These are phyloP conservation scores for Rhizopogon sp. DNA, from an alignment of 768 basidiomycete species.

Conservation along the genomic window DNA sequence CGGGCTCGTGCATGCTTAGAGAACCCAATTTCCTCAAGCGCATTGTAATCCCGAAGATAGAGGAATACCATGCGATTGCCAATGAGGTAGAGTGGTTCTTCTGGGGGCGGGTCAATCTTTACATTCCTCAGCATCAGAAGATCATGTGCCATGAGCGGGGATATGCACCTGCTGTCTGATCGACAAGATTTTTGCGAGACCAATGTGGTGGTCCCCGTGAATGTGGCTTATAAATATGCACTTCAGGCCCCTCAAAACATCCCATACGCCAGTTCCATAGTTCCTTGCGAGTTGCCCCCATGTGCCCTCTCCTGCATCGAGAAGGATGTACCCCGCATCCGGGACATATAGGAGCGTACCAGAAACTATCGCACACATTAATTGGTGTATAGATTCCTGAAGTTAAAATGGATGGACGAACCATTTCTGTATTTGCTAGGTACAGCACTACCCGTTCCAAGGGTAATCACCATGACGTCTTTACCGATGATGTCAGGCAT, in stretches of 20 bases:
- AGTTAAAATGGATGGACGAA: constrained; percentile 25
- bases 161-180: constrained; percentile 59
- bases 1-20: constrained; percentile 41
- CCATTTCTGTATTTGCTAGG: constrained; percentile 88
- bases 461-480: constrained; percentile 63
- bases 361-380: constrained; percentile 43
- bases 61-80: constrained; percentile 48
- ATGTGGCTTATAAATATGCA: constrained; percentile 87
- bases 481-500: constrained; percentile 38
- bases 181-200: constrained; percentile 67
- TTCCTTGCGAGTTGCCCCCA: constrained; percentile 82
- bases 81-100: constrained; percentile 68
- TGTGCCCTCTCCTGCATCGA: constrained; percentile 91
- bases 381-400: not conserved
- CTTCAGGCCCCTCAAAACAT: constrained; percentile 63
- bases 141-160: not conserved
- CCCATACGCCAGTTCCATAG: constrained; percentile 60
- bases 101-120: constrained; percentile 61
- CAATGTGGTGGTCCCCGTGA: constrained; percentile 91
- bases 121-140: not conserved
- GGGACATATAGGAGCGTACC: constrained; percentile 77
- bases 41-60: constrained; percentile 69
- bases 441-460: constrained; percentile 87
- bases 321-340: constrained; percentile 62
- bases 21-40: constrained; percentile 70